Conservation (phyloP, 2,329 filamentous ascomycete species). For the Exophiala calicioides region DNA sequence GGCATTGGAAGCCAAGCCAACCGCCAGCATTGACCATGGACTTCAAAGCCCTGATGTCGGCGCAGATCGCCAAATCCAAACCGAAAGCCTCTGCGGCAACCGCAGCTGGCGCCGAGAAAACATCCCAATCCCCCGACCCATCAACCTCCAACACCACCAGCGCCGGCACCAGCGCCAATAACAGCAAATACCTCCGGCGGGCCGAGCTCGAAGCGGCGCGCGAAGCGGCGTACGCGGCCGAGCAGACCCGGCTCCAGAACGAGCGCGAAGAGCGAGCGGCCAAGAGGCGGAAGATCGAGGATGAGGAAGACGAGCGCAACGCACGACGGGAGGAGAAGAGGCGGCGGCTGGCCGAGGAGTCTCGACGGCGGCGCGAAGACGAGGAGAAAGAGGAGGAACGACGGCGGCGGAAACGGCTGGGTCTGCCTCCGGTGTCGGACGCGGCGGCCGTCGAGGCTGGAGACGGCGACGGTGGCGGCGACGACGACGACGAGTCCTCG, state of each 20-base stretch:
- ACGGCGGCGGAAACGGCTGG: constrained; percentile 71
- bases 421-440: constrained; percentile 70
- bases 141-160: constrained; percentile 28
- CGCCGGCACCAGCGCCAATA: constrained; percentile 44
- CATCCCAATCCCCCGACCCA: constrained; percentile 40
- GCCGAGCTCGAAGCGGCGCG: constrained; percentile 83
- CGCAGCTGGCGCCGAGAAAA: too few species aligned
- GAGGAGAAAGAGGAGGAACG: constrained; percentile 73
- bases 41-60: constrained; percentile 89
- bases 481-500: constrained; percentile 59
- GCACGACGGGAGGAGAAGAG: constrained; percentile 78
- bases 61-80: constrained; percentile 84
- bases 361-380: constrained; percentile 66
- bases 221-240: constrained; percentile 74
- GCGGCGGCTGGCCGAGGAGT: constrained; percentile 77
- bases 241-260: constrained; percentile 72
- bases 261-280: constrained; percentile 69
- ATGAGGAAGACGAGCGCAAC: constrained; percentile 73
- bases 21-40: constrained; percentile 74
- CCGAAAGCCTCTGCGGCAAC: too few species aligned
- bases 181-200: constrained; percentile 74
- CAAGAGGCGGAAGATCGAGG: constrained; percentile 85
- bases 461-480: constrained; percentile 32
- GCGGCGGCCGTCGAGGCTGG: constrained; percentile 34
- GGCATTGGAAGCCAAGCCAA: too few species aligned